A percentile compares a stretch with the other conserved stretches of the same genome.
Conservation (phyloP, 139 green algal species). For the Diplosphaera chodatii region DNA sequence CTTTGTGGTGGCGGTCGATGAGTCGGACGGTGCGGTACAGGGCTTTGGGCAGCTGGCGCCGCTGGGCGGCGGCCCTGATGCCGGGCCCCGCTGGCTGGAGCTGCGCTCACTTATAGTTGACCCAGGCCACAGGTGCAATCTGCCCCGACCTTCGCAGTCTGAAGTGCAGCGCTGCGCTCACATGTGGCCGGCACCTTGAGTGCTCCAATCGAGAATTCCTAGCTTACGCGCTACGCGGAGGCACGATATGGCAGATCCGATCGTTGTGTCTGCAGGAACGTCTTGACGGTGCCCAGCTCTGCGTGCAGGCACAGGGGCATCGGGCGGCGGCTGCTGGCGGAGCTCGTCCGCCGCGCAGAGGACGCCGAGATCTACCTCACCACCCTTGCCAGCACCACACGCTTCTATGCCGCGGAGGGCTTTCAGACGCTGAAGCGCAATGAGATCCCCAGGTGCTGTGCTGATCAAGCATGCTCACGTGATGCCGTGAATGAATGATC, state of each 20-base stretch:
- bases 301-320: slow-evolving; percentile 14
- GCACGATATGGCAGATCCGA: no score
- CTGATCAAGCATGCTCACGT: no score
- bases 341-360: slow-evolving; percentile 1
- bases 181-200: no score
- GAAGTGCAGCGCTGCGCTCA: no score
- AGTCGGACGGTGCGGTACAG: background rate
- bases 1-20: slow-evolving; percentile 2
- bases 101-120: slow-evolving; percentile 5
- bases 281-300: no score
- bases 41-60: slow-evolving; percentile 3
- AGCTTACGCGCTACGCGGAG: no score
- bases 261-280: no score
- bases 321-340: slow-evolving; percentile 9
- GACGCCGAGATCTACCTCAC: slow-evolving; percentile 11
- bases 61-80: background rate
- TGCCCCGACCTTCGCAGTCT: no score
- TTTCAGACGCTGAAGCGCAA: slow-evolving; percentile 9
- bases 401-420: slow-evolving; percentile 16
- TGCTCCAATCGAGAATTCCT: no score
- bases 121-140: background rate
- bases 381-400: slow-evolving; percentile 6
- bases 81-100: background rate
- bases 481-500: no score
- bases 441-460: slow-evolving; percentile 12